Percentiles rank a stretch among this genome's conserved stretches.
phyloP scores from a whole-genome alignment of 768 basidiomycete species.

The Phlebiopsis gigantea region DNA sequence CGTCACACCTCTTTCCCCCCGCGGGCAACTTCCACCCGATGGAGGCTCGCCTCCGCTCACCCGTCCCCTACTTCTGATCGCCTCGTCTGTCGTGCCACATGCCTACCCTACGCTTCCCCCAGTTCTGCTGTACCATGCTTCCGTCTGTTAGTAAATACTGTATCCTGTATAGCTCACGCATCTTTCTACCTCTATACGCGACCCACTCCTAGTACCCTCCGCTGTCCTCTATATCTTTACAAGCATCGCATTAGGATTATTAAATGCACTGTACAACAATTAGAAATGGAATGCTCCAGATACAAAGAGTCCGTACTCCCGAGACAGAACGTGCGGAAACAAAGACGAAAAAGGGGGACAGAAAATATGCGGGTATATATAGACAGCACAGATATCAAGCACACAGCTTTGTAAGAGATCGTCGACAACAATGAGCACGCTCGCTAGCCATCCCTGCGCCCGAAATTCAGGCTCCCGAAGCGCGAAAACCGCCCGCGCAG shows the following conservation, averaged over 20 bases:
- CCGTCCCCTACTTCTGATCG: constrained; percentile 8
- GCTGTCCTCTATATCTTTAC: not conserved
- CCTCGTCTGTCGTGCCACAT: not conserved
- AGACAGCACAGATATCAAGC: constrained; percentile 6
- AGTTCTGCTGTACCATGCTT: not conserved
- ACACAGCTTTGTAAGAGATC: not conserved
- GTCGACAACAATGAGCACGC: not conserved
- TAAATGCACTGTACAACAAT: constrained; percentile 16
- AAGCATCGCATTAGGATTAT: constrained; percentile 11
- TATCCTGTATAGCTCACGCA: not conserved
- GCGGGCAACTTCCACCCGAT: constrained; percentile 1
- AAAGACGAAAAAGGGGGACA: too few species aligned
- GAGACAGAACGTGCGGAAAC: constrained; percentile 3
- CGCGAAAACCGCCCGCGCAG: constrained; percentile 71
- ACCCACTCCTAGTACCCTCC: not conserved
- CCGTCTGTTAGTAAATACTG: not conserved
- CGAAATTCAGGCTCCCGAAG: constrained; percentile 71
- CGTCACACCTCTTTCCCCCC: not conserved
- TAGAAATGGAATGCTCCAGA: constrained; percentile 10
- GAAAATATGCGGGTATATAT: not conserved
- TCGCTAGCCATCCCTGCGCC: constrained; percentile 31
- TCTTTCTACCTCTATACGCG: not conserved
- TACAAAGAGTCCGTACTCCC: constrained; percentile 13
- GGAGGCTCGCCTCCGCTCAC: constrained; percentile 6
- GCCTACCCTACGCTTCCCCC: not conserved